Base-by-base conservation (phyloP, 768 basidiomycete species). In the Suillus bovinus region DNA sequence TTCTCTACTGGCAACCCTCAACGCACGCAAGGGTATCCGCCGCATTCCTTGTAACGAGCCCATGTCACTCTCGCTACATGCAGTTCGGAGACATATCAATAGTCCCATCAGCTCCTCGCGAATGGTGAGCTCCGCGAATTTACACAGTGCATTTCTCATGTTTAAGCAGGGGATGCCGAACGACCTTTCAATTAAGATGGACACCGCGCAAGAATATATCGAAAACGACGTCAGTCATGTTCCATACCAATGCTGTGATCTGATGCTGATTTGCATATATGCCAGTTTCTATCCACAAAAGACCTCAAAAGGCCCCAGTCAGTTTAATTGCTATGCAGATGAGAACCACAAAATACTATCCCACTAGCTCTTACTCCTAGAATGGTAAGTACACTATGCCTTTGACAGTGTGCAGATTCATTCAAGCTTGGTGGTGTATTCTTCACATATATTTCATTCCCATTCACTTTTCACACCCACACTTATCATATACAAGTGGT, bases 141-240 rank as follows among this genome's bases (percentile, higher is more conserved):
- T 7, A 7, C 3, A 8, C 17, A 16, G 34, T 5, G 13, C 8
- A 10, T 27, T 29, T 33, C 1, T 49, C 52, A 22, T 65, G 3
- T 42, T 17, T 4, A 9, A 34, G 59, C 33, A 68, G 72, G 63
- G 42, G 7, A 7, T 52, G 66, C 79, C 79, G 46, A 79, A 81
- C 57, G 82, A 82, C 64, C 83, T 87, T 66, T 83, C 86, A 46
- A 86, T 88, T 73, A 84, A 84, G 74, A 84, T 88, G 59, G 83
- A 87, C 69, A 87, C 86, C 6, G 84, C 79, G 42, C 79, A 84
- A 27, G 85, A 86, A 61, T 78, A 76, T 49, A 69, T 74, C 49
- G 78, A 72, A 38, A 84, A 85, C 62, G 70, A 67, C 62, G 74
- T 74, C 33, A 55, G 72, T 31, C 6, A 41, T 42, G 4, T 33